Percentiles rank a stretch among this genome's conserved stretches.
phyloP scores from a whole-genome alignment of 306 rosid species.

The Canavalia gladiata region DNA sequence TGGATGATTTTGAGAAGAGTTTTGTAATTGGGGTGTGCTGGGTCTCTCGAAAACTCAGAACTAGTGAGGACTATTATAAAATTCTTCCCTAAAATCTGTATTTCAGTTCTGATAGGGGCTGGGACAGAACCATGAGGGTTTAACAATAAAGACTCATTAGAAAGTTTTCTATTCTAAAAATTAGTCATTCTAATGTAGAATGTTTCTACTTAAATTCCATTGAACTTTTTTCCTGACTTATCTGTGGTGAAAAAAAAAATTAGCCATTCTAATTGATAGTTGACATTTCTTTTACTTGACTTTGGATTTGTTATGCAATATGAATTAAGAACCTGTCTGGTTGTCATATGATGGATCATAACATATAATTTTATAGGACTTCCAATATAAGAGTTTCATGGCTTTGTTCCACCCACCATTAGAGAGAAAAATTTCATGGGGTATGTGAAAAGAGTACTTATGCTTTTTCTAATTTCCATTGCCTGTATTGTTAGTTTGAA shows the following conservation, averaged over 20 bases:
- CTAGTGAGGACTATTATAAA: no score
- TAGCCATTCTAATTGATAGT: neutral
- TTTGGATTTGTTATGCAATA: conserved; percentile 1
- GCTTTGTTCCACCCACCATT: conserved; percentile 22
- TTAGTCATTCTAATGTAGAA: conserved; percentile 9
- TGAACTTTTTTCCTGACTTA: conserved; percentile 11
- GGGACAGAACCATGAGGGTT: no score
- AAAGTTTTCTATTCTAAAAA: neutral
- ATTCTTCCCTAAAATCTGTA: no score
- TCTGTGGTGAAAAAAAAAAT: conserved; percentile 10
- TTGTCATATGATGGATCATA: neutral
- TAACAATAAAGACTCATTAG: neutral
- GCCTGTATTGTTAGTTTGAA: conserved; percentile 32
- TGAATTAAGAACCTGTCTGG: conserved; percentile 17
- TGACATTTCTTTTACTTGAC: conserved; percentile 16
- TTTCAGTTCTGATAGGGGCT: no score
- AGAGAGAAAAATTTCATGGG: neutral
- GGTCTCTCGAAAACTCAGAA: no score
- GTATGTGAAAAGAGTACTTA: conserved; percentile 15
- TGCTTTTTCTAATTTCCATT: conserved; percentile 14
- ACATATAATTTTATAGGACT: conserved; percentile 32
- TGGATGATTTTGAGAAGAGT: no score
- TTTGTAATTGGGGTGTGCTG: no score
- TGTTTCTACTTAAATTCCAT: neutral
- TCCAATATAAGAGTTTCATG: conserved; percentile 2